Base-by-base conservation (phyloP, 768 basidiomycete genomes). In the Suillus fuscotomentosus region DNA sequence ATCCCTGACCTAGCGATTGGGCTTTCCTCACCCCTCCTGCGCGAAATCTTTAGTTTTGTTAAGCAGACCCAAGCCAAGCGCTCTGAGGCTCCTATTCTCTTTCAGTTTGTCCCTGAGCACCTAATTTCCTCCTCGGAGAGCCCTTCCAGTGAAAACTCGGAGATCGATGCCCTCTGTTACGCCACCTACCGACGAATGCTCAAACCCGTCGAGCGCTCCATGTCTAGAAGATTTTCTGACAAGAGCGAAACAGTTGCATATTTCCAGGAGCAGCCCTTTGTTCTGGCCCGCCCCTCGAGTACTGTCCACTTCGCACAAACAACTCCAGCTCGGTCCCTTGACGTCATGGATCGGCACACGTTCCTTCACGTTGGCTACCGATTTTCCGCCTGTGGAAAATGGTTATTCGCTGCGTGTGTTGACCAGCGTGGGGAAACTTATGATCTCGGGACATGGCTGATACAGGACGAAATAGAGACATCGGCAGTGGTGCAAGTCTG, bases 361-460 rank as follows among this genome's bases (percentile, higher is more conserved):
- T 75, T 94, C 61, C 77, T 95, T 51, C 94, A 95, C 71, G 82
- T 94, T 45, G 94, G 86, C 3, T 95, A 95, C 73, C 81, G 77
- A 47, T 65, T 89, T 2, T 88, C 89, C 13, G 68, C 73, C 5
- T 90, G 89, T 64, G 84, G 88, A 11, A 89, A 88, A 72, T 95
- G 93, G 94, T 79, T 94, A 7, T 71, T 92, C 20, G 86, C 86
- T n/a, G 81, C 86, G 38, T 90, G 88, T 69, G 78, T 91, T 7
- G 94, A 95, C 70, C 86, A 94, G 72, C 81, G 89, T 2, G 94
- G 92, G 2, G 91, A 95, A 72, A 86, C 83, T 17, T 86, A 90
- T 69, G 86, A 91, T 65, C 70, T 88, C 34, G 85, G 83, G 9
- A 85, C 89, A 9, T 91, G 90, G 88, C 71, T 88, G 31, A 82